These are phyloP conservation scores for Anacardium occidentale DNA, from an alignment of 345 rosid species.

Conservation along the genomic window DNA sequence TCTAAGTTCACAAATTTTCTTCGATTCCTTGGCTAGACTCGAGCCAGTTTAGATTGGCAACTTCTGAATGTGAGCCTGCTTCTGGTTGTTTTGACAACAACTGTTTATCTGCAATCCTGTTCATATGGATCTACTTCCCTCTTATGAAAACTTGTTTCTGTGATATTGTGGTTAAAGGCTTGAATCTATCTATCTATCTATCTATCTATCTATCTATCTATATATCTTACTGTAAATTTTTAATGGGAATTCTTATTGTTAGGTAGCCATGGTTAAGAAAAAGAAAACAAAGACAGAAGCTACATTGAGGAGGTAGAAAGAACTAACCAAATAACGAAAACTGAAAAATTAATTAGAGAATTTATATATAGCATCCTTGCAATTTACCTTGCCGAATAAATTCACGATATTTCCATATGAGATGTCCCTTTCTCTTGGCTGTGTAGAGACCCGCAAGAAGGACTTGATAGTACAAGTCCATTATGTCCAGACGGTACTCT, in stretches of 20 bases:
- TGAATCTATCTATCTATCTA: too few relatives aligned
- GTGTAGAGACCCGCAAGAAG: background rate
- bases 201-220: too few relatives aligned
- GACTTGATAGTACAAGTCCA: background rate
- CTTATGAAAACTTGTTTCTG: background rate
- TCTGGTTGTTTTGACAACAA: conserved; percentile 8
- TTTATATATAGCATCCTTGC: background rate
- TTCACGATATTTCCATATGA: background rate
- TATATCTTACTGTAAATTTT: too few relatives aligned
- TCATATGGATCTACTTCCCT: background rate
- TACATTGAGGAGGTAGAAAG: too few relatives aligned
- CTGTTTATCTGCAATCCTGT: conserved; percentile 3
- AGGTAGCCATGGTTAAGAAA: too few relatives aligned
- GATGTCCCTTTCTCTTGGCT: background rate
- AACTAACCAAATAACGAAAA: too few relatives aligned
- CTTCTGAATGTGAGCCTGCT: conserved; percentile 5
- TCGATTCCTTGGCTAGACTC: background rate
- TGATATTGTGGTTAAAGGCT: too few relatives aligned
- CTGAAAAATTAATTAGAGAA: too few relatives aligned
- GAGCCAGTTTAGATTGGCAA: conserved; percentile 2
- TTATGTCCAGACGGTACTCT: background rate
- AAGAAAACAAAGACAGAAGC: too few relatives aligned
- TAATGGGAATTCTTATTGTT: background rate
- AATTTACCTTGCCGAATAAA: background rate
- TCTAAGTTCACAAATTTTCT: background rate